A percentile compares a stretch with the other conserved stretches of the same genome.
Conservation (phyloP, 352 stramenopile genomes). For the Aphanomyces cochlioides region DNA sequence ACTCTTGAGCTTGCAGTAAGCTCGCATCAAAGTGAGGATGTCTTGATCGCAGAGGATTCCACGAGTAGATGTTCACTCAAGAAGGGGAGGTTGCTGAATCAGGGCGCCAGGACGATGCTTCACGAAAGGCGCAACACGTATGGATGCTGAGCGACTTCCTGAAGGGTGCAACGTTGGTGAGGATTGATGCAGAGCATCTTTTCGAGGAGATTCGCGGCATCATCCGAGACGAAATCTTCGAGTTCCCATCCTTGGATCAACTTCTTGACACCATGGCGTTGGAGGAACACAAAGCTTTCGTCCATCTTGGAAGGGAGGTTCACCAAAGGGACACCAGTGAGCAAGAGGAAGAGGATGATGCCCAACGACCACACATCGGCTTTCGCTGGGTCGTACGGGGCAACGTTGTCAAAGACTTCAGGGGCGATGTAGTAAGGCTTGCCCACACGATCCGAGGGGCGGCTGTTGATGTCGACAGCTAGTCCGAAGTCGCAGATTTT, state of each 20-base stretch:
- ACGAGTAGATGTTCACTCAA: background rate
- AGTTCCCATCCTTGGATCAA: conserved; percentile 28
- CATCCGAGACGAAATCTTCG: conserved; percentile 32
- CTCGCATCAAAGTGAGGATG: too few relatives aligned
- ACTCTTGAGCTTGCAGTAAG: too few relatives aligned
- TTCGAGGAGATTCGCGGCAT: conserved; percentile 84
- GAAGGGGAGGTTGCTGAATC: background rate
- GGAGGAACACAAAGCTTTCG: conserved; percentile 27
- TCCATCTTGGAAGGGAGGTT: conserved; percentile 30
- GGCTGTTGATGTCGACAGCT: conserved; percentile 42
- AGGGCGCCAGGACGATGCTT: background rate
- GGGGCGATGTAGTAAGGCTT: conserved; percentile 81
- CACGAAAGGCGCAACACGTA: conserved; percentile 46
- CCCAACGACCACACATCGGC: conserved; percentile 78
- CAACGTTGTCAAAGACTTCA: conserved; percentile 45
- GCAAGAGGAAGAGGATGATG: conserved; percentile 73
- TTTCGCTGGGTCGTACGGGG: conserved; percentile 54
- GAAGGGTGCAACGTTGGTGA: conserved; percentile 85
- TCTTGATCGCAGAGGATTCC: too few relatives aligned
- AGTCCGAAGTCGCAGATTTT: conserved; percentile 82
- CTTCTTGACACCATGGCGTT: conserved; percentile 9
- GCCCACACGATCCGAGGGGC: conserved; percentile 44
- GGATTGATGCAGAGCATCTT: conserved; percentile 93
- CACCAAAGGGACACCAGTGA: conserved; percentile 38
- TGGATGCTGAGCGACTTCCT: conserved; percentile 86